phyloP scores from a whole-genome alignment of 441 rosid genomes.

The Gossypium laxum region DNA sequence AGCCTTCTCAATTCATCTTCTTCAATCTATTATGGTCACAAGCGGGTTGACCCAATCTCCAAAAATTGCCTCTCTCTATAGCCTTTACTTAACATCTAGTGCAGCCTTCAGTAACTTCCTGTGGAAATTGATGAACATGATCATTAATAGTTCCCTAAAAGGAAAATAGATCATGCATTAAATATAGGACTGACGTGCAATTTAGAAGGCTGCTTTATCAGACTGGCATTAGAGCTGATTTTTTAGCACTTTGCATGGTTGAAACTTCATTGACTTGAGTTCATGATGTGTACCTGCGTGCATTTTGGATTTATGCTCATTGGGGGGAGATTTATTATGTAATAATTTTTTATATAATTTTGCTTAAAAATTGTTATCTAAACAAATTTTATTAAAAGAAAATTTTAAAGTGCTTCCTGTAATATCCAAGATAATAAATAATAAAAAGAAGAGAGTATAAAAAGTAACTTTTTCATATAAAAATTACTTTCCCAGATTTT shows the following conservation, averaged over 20 bases:
- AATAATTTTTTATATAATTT: background rate
- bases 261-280: background rate
- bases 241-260: background rate
- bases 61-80: constrained; percentile 5
- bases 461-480: background rate
- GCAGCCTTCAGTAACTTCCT: background rate
- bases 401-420: background rate
- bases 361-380: background rate
- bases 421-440: background rate
- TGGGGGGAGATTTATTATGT: background rate
- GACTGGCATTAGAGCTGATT: background rate
- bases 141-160: constrained; percentile 1
- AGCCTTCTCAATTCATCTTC: background rate
- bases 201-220: background rate
- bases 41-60: background rate
- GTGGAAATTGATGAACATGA: background rate
- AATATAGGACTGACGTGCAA: background rate
- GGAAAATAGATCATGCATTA: background rate
- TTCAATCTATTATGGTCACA: background rate
- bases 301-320: background rate
- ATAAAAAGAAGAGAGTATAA: background rate
- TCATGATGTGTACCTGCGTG: background rate
- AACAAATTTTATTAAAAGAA: background rate
- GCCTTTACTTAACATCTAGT: background rate
- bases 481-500: background rate